Evolutionary conservation across 768 basidiomycete species (phyloP), one percentile per base, ranked within the genome.

Genomic region (Lactifluus rugatus): DNA sequence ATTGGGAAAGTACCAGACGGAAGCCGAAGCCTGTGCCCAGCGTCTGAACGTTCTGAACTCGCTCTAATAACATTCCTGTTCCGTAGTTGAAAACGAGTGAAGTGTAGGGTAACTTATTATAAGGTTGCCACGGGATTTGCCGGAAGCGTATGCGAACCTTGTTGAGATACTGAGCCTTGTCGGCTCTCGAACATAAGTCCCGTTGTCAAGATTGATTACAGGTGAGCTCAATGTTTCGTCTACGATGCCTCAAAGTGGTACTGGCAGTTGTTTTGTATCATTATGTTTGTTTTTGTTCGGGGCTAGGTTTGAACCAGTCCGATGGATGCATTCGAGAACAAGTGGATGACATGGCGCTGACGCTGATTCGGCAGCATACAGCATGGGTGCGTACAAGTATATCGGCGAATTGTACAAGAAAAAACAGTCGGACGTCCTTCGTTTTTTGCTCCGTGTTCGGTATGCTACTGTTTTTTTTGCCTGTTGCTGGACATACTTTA

Each of bases 401-500:
- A 85, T 97, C 71, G 85, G 89, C 66, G 95, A 97, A 78, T 77
- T 98, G 64, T 93, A 94, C 86, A 95, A 94, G 80, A 96, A 96
- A 78, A 94, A 94, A 76, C 92, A 94, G 76, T 90, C 88, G 67
- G 92, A 94, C 76, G 93, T 98, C 66, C 83, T 97, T 71, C 91
- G 93, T 66, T 99, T 99, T 80, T 81, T 99, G 65, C 86, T 95
- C 70, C 93, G 96, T 69, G 95, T 99, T 65, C 81, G 95, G 86
- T 92, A 70, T 48, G 84, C 74, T 47, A 47, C 16, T 3, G 23
- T 52, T 32, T 10, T 17, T 13, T 34, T 31, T 31, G 44, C 21
- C 14, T 23, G 25, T 36, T 23, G 21, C 25, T 21, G 28, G n/a
- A 53, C 36, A 31, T 23, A 26, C 26, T 2, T 62, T 61, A 23